Percentiles rank a stretch among this genome's conserved stretches.
Conservation (phyloP, 345 rosid species). For the Noccaea caerulescens region DNA sequence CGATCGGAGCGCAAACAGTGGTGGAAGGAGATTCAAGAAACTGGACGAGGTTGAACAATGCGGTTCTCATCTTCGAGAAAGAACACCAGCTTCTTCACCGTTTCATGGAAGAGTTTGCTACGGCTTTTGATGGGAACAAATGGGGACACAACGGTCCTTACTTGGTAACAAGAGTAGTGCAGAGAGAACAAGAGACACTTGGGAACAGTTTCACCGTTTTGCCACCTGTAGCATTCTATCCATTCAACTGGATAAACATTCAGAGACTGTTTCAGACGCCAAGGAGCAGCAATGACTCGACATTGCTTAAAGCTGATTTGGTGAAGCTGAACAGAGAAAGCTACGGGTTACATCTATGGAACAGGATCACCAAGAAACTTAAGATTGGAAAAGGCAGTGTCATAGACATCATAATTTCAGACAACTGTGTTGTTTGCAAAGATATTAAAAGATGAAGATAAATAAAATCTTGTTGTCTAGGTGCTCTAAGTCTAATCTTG, state of each 20-base stretch:
- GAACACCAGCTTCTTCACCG: slow-evolving; percentile 63
- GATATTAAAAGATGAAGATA: slow-evolving; percentile 32
- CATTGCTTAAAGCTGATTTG: slow-evolving; percentile 57
- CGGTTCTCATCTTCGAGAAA: slow-evolving; percentile 68
- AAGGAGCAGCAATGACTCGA: slow-evolving; percentile 33
- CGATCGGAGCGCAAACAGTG: slow-evolving; percentile 77
- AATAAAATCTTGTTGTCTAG: neutral
- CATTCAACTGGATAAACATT: slow-evolving; percentile 69
- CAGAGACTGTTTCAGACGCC: slow-evolving; percentile 61
- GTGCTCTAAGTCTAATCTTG: neutral
- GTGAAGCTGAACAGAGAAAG: slow-evolving; percentile 53
- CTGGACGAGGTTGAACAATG: slow-evolving; percentile 83
- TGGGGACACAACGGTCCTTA: slow-evolving; percentile 96
- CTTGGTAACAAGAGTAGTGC: slow-evolving; percentile 67
- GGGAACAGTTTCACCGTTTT: slow-evolving; percentile 57
- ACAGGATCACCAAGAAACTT: slow-evolving; percentile 61
- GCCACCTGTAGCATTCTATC: slow-evolving; percentile 71
- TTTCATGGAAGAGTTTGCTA: slow-evolving; percentile 75
- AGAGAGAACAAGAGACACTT: slow-evolving; percentile 47
- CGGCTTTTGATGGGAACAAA: slow-evolving; percentile 71
- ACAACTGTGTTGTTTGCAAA: slow-evolving; percentile 60
- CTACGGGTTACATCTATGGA: slow-evolving; percentile 81
- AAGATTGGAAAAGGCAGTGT: slow-evolving; percentile 69
- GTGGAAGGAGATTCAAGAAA: slow-evolving; percentile 50
- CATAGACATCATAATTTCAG: slow-evolving; percentile 54